A percentile compares a stretch with the other conserved stretches of the same genome.
Conservation (phyloP, 257 asterid species). For the Echium plantagineum region DNA sequence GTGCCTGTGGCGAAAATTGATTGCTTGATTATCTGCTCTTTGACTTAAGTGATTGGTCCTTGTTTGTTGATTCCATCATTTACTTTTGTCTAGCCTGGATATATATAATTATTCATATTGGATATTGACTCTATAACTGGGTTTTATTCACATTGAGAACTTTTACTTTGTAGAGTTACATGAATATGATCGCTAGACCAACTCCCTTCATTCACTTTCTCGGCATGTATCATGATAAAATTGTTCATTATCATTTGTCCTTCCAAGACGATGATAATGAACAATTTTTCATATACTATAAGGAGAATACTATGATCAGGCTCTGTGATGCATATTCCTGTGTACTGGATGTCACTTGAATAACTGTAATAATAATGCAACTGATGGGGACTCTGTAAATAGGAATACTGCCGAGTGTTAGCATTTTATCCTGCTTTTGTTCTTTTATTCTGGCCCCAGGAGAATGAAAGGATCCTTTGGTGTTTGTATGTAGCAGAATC, state of each 20-base stretch:
- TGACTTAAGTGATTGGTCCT: neutral
- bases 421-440: constrained; percentile 5
- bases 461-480: neutral
- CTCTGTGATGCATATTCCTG: neutral
- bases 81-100: neutral
- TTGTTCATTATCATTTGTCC: no score
- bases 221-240: no score
- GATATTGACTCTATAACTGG: neutral
- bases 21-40: neutral
- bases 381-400: neutral
- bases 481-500: constrained; percentile 46
- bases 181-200: no score
- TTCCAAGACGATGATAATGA: no score
- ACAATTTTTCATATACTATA: no score
- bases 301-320: no score
- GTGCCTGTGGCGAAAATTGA: neutral
- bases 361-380: no score
- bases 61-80: neutral
- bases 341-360: neutral
- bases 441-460: neutral
- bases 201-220: no score
- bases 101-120: neutral
- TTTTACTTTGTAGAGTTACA: no score
- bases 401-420: neutral
- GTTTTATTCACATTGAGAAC: no score